Conservation (phyloP, 257 asterid genomes). For the Solanum medicagineum region DNA sequence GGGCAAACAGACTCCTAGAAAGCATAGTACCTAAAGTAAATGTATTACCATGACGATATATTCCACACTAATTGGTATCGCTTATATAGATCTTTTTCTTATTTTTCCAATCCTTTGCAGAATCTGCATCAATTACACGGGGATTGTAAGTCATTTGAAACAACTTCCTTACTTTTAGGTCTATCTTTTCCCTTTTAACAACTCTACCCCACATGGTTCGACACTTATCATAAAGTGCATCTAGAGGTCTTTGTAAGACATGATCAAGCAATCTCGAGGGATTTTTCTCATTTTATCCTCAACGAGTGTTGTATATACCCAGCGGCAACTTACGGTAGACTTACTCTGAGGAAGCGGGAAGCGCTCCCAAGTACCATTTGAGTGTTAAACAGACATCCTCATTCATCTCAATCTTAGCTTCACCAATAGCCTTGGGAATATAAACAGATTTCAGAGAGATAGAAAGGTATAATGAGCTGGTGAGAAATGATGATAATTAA, state of each 20-base stretch:
- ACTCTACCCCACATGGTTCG: neutral
- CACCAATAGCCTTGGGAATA: neutral
- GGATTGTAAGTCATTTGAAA: neutral
- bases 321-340: no score
- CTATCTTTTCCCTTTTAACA: neutral
- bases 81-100: neutral
- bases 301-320: neutral
- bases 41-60: no score
- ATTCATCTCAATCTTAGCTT: neutral
- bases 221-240: no score
- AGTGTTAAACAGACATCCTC: neutral
- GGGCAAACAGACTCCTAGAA: no score
- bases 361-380: neutral
- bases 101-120: neutral
- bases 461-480: neutral
- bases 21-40: no score
- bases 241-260: neutral
- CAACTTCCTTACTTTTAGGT: neutral
- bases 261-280: neutral
- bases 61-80: neutral
- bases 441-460: neutral
- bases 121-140: neutral
- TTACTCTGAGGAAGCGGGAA: neutral
- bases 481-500: no score
- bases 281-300: neutral